phyloP scores from a whole-genome alignment of 2,329 filamentous ascomycete genomes.

The Trichophyton equinum region DNA sequence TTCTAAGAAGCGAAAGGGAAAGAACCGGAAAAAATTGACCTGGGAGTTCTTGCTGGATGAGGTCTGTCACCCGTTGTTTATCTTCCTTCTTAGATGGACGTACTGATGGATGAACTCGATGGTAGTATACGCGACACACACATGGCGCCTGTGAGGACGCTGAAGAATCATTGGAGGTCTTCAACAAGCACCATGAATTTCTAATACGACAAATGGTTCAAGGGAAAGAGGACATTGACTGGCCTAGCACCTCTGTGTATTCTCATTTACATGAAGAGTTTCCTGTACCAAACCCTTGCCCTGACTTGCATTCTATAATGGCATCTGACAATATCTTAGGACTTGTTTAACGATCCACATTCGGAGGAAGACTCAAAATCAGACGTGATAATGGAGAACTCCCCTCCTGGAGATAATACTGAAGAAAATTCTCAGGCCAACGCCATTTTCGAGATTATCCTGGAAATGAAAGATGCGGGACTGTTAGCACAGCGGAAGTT shows the following conservation, averaged over 20 bases:
- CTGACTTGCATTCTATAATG: neutral
- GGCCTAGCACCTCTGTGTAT: slow-evolving; percentile 34
- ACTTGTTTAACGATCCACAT: neutral
- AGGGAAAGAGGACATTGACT: slow-evolving; percentile 33
- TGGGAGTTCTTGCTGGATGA: slow-evolving; percentile 31
- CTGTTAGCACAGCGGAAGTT: slow-evolving; percentile 31
- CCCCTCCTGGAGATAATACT: slow-evolving; percentile 1
- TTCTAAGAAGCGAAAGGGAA: slow-evolving; percentile 24
- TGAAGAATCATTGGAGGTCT: slow-evolving; percentile 36
- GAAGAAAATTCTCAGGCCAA: slow-evolving; percentile 25
- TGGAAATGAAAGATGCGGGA: slow-evolving; percentile 30
- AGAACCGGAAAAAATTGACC: slow-evolving; percentile 25
- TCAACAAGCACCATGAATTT: slow-evolving; percentile 35
- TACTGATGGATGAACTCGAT: neutral
- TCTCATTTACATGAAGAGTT: slow-evolving; percentile 34
- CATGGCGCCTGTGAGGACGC: slow-evolving; percentile 32
- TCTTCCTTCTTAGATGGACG: neutral
- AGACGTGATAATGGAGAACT: neutral
- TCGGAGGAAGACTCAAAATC: slow-evolving; percentile 10
- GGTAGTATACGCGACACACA: slow-evolving; percentile 32
- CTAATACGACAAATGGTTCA: slow-evolving; percentile 37
- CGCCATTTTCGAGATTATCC: slow-evolving; percentile 26
- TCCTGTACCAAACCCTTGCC: slow-evolving; percentile 20
- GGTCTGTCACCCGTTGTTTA: slow-evolving; percentile 17
- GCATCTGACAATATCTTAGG: slow-evolving; percentile 1